Evolutionary conservation across 1,284 basidiomycete genomes (phyloP).

Genomic region (Cryptococcus jaspeensis): DNA sequence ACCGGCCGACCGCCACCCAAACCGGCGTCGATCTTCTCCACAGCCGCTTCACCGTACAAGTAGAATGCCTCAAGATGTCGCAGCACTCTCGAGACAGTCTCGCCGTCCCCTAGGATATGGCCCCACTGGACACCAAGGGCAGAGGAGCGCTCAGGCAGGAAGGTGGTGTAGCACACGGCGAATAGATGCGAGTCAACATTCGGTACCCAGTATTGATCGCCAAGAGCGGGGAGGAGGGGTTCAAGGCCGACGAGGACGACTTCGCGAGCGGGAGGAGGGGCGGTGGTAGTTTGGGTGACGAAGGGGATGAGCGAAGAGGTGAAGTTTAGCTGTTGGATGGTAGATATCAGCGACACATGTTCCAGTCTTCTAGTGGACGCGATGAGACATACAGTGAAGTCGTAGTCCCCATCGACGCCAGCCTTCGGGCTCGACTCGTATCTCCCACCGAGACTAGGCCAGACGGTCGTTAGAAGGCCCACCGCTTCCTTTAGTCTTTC

Average conservation of each 20-base stretch:
- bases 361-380: not conserved
- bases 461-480: slow-evolving; percentile 14
- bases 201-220: slow-evolving; percentile 13
- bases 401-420: slow-evolving; percentile 8
- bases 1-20: not conserved
- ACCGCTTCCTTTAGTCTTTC: slow-evolving; percentile 22
- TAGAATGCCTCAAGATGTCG: slow-evolving; percentile 27
- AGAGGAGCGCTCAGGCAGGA: slow-evolving; percentile 12
- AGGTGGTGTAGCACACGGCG: slow-evolving; percentile 20
- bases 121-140: slow-evolving; percentile 27
- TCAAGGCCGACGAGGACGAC: slow-evolving; percentile 23
- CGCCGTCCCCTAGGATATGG: slow-evolving; percentile 29
- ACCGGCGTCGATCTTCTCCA: not conserved
- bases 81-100: slow-evolving; percentile 19
- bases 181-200: slow-evolving; percentile 21
- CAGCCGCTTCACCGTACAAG: slow-evolving; percentile 7
- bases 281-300: slow-evolving; percentile 17
- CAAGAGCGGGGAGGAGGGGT: slow-evolving; percentile 18
- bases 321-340: slow-evolving; percentile 18
- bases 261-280: not conserved
- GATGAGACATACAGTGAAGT: slow-evolving; percentile 17
- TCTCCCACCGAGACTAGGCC: slow-evolving; percentile 25
- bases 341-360: not conserved
- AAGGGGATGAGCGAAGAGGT: slow-evolving; percentile 31
- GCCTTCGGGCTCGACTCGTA: slow-evolving; percentile 10